These are phyloP conservation scores for Encephalitozoon romaleae DNA, from an alignment of 371 early-diverging fungal species.

Conservation along the genomic window DNA sequence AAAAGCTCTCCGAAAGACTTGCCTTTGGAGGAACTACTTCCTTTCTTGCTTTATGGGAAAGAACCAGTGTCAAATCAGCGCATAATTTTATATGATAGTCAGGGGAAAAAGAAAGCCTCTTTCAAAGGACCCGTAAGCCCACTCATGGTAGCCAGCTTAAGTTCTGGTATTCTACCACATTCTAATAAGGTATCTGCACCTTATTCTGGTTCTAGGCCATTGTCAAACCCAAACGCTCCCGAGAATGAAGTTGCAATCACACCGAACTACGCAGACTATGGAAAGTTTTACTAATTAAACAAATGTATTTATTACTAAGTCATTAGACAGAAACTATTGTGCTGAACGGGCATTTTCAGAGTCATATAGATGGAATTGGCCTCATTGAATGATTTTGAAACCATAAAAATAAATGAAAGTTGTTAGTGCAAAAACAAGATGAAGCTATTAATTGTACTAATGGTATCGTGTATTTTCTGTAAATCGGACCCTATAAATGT, in stretches of 20 bases:
- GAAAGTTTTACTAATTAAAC: neutral
- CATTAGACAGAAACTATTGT: neutral
- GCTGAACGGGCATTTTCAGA: neutral
- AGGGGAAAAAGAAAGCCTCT: neutral
- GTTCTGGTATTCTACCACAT: neutral
- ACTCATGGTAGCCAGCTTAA: neutral
- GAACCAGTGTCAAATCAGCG: neutral
- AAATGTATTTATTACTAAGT: neutral
- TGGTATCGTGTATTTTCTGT: neutral
- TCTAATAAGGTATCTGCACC: neutral
- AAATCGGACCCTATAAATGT: neutral
- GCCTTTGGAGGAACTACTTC: neutral
- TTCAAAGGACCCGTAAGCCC: neutral
- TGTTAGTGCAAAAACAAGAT: neutral
- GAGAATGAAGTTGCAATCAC: neutral
- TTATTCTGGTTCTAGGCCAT: neutral
- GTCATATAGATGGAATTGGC: too few relatives aligned
- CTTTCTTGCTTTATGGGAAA: neutral
- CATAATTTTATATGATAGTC: neutral
- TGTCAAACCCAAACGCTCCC: neutral
- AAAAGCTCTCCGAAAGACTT: neutral
- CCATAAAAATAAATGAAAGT: neutral
- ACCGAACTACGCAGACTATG: neutral
- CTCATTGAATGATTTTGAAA: neutral
- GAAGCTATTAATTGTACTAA: neutral